A percentile compares a stretch with the other conserved stretches of the same genome.
Conservation (phyloP, 1,284 basidiomycete species). For the Chalciporus piperatoides region DNA sequence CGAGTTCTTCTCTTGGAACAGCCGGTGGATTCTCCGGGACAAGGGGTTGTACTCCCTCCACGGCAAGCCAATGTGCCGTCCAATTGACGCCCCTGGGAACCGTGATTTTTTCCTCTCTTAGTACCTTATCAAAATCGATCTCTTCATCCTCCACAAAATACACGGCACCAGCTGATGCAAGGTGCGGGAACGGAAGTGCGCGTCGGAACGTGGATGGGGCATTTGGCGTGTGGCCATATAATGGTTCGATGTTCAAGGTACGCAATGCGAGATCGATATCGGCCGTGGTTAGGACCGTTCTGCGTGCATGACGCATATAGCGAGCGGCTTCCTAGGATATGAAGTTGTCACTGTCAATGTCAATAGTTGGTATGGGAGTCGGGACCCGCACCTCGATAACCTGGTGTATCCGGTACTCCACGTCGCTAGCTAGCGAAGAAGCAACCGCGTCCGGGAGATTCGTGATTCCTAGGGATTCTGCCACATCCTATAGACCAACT, state of each 20-base stretch:
- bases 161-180: constrained; percentile 60
- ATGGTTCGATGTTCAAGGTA: constrained; percentile 89
- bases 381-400: constrained; percentile 81
- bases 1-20: constrained; percentile 53
- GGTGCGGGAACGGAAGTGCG: constrained; percentile 63
- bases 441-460: constrained; percentile 80
- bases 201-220: constrained; percentile 73
- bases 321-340: constrained; percentile 81
- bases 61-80: constrained; percentile 96
- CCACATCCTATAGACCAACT: constrained; percentile 69
- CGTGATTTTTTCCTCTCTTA: constrained; percentile 78
- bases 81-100: constrained; percentile 76
- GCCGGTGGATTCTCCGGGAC: constrained; percentile 95
- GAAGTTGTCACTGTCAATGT: background rate
- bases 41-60: constrained; percentile 96
- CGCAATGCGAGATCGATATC: constrained; percentile 95
- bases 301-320: constrained; percentile 93
- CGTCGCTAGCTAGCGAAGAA: constrained; percentile 87
- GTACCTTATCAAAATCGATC: constrained; percentile 90
- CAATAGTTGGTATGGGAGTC: background rate
- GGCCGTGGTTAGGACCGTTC: constrained; percentile 81
- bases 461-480: constrained; percentile 84
- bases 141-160: constrained; percentile 97
- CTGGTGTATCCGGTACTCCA: constrained; percentile 95
- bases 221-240: constrained; percentile 75